Percentiles rank a stretch among this genome's conserved stretches.
These are phyloP conservation scores for Diplotaxis tenuifolia DNA, from an alignment of 345 rosid species.

Conservation along the genomic window DNA sequence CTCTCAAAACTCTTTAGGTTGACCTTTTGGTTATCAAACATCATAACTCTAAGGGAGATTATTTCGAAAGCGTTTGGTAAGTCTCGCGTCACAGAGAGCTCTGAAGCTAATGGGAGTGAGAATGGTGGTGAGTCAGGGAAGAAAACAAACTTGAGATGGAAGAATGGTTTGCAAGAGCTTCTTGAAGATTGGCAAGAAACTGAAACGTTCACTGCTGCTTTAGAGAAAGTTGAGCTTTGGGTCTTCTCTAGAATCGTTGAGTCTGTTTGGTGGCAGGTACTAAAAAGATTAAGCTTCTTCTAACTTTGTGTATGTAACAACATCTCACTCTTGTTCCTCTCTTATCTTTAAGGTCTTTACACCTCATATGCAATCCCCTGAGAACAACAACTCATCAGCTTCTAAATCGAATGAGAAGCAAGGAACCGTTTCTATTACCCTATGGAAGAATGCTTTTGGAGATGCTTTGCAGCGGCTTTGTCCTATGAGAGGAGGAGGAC, in stretches of 20 bases:
- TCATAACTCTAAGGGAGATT: conserved; percentile 75
- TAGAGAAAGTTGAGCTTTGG: conserved; percentile 88
- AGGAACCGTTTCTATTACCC: conserved; percentile 63
- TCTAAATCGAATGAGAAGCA: conserved; percentile 56
- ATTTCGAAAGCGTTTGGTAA: conserved; percentile 73
- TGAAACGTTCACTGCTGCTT: conserved; percentile 69
- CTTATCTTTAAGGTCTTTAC: conserved; percentile 64
- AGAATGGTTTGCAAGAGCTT: conserved; percentile 49
- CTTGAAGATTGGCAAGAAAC: conserved; percentile 91
- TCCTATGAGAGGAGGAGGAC: conserved; percentile 85
- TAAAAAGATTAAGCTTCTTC: conserved; percentile 2
- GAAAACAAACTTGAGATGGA: conserved; percentile 31
- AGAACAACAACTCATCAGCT: conserved; percentile 40
- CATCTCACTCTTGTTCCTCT: conserved; percentile 14
- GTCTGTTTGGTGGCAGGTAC: conserved; percentile 99
- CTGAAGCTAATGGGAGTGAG: conserved; percentile 46
- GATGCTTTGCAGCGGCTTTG: conserved; percentile 79
- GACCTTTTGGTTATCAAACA: conserved; percentile 90
- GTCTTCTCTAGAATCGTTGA: conserved; percentile 84
- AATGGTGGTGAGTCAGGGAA: conserved; percentile 17
- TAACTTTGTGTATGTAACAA: conserved; percentile 8
- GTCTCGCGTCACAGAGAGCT: conserved; percentile 42
- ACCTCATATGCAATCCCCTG: conserved; percentile 85
- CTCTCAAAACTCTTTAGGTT: conserved; percentile 51
- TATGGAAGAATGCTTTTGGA: conserved; percentile 82